A percentile compares a stretch with the other conserved stretches of the same genome.
These are phyloP conservation scores for Synchytrium microbalum DNA, from an alignment of 371 early-diverging fungal species.

Conservation along the genomic window DNA sequence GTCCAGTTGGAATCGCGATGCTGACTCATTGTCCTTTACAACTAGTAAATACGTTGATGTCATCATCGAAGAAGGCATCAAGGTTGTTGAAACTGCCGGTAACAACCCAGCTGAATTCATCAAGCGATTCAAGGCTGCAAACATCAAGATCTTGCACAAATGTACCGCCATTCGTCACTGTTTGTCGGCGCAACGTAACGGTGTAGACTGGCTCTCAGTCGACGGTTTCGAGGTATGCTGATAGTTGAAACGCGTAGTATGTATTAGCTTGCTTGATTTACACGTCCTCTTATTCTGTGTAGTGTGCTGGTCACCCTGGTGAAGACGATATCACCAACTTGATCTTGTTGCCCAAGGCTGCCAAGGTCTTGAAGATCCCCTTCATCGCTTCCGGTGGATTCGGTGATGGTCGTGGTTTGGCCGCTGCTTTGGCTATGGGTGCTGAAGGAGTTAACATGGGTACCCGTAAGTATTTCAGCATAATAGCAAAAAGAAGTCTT, in stretches of 20 bases:
- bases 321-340: constrained; percentile 70
- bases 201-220: constrained; percentile 44
- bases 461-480: too few species aligned
- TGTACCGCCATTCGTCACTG: constrained; percentile 72
- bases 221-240: constrained; percentile 37
- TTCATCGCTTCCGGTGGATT: constrained; percentile 77
- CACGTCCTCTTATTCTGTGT: too few species aligned
- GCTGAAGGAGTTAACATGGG: constrained; percentile 75
- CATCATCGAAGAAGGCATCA: constrained; percentile 69
- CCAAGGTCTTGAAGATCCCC: constrained; percentile 52
- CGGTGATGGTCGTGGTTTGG: constrained; percentile 61
- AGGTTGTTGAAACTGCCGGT: constrained; percentile 64
- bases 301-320: constrained; percentile 80
- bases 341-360: constrained; percentile 65
- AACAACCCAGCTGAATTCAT: constrained; percentile 61
- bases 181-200: constrained; percentile 39
- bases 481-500: too few species aligned
- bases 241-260: background rate
- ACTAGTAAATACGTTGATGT: constrained; percentile 53
- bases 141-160: constrained; percentile 61
- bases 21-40: background rate
- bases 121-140: constrained; percentile 66
- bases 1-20: background rate
- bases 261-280: constrained; percentile 67
- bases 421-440: constrained; percentile 63